These are phyloP conservation scores for Elaeis oleifera DNA, from an alignment of 202 grass and related monocot species.

Conservation along the genomic window DNA sequence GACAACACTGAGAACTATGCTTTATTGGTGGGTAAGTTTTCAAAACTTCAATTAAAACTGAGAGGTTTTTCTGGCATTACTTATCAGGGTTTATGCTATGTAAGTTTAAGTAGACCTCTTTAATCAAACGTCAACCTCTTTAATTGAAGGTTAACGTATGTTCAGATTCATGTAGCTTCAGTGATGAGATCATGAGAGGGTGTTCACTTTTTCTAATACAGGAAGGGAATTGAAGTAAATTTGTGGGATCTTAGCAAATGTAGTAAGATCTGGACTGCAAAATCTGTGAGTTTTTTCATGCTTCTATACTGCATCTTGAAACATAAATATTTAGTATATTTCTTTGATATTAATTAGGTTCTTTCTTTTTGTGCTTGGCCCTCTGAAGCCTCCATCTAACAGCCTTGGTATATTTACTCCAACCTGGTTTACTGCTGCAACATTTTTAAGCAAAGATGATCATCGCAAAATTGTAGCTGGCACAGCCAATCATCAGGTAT, in stretches of 20 bases:
- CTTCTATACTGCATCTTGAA: background rate
- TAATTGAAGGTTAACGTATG: no score
- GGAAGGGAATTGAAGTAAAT: slow-evolving; percentile 76
- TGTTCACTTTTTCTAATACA: slow-evolving; percentile 25
- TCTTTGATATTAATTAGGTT: slow-evolving; percentile 22
- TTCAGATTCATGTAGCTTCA: no score
- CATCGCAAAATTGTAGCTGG: slow-evolving; percentile 88
- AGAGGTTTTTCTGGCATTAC: background rate
- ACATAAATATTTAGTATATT: background rate
- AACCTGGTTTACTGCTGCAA: slow-evolving; percentile 81
- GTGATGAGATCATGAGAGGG: no score
- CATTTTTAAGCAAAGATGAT: slow-evolving; percentile 88
- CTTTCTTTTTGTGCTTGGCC: slow-evolving; percentile 17
- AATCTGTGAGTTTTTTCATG: slow-evolving; percentile 57
- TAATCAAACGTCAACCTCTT: slow-evolving; percentile 1
- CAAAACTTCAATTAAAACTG: slow-evolving; percentile 1
- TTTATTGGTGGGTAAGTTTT: slow-evolving; percentile 78
- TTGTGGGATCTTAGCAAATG: slow-evolving; percentile 75
- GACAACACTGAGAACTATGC: slow-evolving; percentile 62
- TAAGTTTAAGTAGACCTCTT: slow-evolving; percentile 4
- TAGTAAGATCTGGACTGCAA: slow-evolving; percentile 79
- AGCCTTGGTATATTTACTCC: slow-evolving; percentile 66
- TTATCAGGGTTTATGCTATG: no score
- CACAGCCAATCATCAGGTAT: slow-evolving; percentile 84
- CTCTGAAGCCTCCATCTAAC: slow-evolving; percentile 57